Base-by-base conservation (phyloP, 768 basidiomycete species). In the Amanita polypyramis region DNA sequence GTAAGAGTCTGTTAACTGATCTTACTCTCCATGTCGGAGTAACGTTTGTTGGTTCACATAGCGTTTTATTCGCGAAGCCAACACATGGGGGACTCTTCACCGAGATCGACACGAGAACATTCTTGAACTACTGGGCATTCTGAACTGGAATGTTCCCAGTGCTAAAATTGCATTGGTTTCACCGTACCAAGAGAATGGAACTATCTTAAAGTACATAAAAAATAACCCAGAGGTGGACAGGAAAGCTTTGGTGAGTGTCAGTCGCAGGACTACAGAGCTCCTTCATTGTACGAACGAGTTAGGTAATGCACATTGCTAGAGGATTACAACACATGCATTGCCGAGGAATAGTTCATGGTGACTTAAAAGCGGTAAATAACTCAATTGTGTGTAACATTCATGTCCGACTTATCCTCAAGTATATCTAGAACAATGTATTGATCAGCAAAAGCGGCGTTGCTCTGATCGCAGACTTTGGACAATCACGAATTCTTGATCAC, bases 391-490 rank as follows among this genome's bases (percentile, higher is more conserved):
- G 7, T 4, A 27, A n/a, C n/a, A n/a, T n/a, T 7, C 33, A 34
- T 9, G 9, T 34, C 1, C 21, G 7, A 23, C 33, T 12, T 12
- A 15, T 19, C 15, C n/a, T 27, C 12, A 20, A 33, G 3, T 25
- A 15, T 27, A 10, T 17, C 8, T 21, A 45, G 44, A n/a, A 19
- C 11, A 45, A 45, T 23, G 32, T 45, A 11, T 21, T 45, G 6
- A n/a, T 45, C 33, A 23, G 29, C n/a, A 30, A n/a, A 10, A 2
- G 12, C 10, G 44, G 34, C 12, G n/a, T 23, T 1, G 15, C 44
- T 14, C 14, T 17, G 14, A 45, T 45, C n/a, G 1, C 29, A 23
- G 44, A 45, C 21, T 45, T 45, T 45, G 44, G 44, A 35, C 34
- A 32, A 19, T 45, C 44, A 6, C 44, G 44, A 34, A 19, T 33